Evolutionary conservation across 2,329 filamentous ascomycete species (phyloP), one percentile per base, ranked within the genome.

Genomic region (Apiospora hydei): DNA sequence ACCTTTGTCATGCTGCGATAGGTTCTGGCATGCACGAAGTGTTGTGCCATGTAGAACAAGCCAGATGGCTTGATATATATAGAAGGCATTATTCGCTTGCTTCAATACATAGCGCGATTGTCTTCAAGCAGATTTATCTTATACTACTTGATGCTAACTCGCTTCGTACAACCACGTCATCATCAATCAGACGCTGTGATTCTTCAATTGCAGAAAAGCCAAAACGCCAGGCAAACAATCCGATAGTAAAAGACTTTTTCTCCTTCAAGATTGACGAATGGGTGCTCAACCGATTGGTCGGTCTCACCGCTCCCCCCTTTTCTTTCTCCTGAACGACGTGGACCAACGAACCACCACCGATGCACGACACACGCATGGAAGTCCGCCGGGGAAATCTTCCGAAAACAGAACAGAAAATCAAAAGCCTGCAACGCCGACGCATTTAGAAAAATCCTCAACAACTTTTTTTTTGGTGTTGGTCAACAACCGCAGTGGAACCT

Each of bases 131-230:
- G 13, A 41, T 34, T n/a, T n/a, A 41, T 64, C 34, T 64, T 64
- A 64, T 64, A 64, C 57, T 24, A 64, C 57, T 30, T 64, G 34
- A 64, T 64, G 57, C 57, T 41, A 64, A 64, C 57, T 64, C 57
- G 16, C 57, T 64, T 64, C 57, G 57, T 64, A 64, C 57, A 64
- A 41, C 57, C 57, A 64, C 57, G 34, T 64, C 57, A n/a, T 41
- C 57, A n/a, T 64, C 34, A 24, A 64, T 41, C 57, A 24, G 41
- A 64, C 18, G 57, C 13, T 18, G 57, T 64, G 57, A 3, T 6
- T 64, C 21, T 13, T 13, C 34, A n/a, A 41, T 24, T 41, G 34
- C 57, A 64, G 34, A 14, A n/a, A 41, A n/a, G 18, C 21, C 57
- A 41, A 24, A 41, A 61, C 53, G 18, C 30, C 53, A 13, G 38